Evolutionary conservation across 2,329 filamentous ascomycete species (phyloP), one percentile per base, ranked within the genome.

Genomic region (Trichoderma sp.): DNA sequence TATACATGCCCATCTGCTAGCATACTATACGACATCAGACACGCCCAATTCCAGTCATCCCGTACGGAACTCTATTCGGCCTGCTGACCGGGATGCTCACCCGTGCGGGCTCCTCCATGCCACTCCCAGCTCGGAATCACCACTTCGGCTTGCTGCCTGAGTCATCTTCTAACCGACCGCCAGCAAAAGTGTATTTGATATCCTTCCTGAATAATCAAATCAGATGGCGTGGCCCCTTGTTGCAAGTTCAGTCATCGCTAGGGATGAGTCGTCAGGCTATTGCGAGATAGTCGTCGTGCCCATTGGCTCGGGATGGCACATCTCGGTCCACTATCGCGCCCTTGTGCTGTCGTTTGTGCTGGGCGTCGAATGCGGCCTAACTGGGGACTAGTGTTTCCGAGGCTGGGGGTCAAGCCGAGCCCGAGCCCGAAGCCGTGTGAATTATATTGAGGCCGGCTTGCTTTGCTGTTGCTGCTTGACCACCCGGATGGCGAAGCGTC

Each of bases 371-470:
- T 30, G 39, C n/a, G 34, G 34, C 59, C 26, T n/a, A 10, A n/a
- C 28, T 55, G 6, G 19, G 17, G 3, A 19, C n/a, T 61, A 61
- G 58, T 44, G 58, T 61, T 61, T 61, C 58, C 58, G 58, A 61
- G 17, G 17, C 34, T 47, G 55, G 47, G 69, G 14, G 21, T 41
- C 69, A 72, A 72, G 71, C 73, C 72, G 72, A 75, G 70, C 65
- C 73, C 74, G 72, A 74, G 63, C 28, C 67, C 67, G 65, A 65
- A 43, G 19, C 60, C 47, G 44, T 14, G n/a, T 47, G 43, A 30
- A 57, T 12, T 39, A 39, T 39, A 24, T 28, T 21, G 30, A 30
- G 7, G 6, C 30, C 57, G 45, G 28, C 39, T 39, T 14, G 34
- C 34, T 39, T 39, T 39, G 34, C 34, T 17, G 15, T 24, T 24